A percentile compares a stretch with the other conserved stretches of the same genome.
Conservation (phyloP, 1,284 basidiomycete genomes). For the Ustanciosporium gigantosporum region DNA sequence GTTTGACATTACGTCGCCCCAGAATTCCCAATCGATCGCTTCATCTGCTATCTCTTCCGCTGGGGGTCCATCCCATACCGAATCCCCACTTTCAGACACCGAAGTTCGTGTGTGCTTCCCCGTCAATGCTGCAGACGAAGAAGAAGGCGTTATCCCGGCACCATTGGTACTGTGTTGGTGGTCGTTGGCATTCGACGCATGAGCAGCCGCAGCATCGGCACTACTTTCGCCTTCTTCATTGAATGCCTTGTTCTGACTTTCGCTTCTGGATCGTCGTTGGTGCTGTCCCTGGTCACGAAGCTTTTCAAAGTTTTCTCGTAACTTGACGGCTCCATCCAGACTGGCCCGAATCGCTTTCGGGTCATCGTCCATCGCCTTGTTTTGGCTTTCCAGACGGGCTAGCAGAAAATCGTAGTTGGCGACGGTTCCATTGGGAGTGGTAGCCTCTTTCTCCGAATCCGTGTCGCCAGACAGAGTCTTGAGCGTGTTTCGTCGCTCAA, state of each 20-base stretch:
- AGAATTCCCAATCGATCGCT: conserved; percentile 75
- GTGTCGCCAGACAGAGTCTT: conserved; percentile 1
- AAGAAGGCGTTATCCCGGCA: no score
- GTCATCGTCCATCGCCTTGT: conserved; percentile 46
- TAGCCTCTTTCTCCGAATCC: neutral
- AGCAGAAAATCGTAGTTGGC: conserved; percentile 52
- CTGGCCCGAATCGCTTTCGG: conserved; percentile 49
- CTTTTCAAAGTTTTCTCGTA: conserved; percentile 54
- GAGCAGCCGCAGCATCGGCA: no score
- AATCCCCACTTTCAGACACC: neutral
- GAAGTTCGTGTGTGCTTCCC: neutral
- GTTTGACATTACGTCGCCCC: conserved; percentile 85
- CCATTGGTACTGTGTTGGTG: no score
- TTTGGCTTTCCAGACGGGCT: conserved; percentile 45
- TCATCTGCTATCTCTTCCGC: conserved; percentile 29
- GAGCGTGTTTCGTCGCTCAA: conserved; percentile 23
- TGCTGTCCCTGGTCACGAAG: conserved; percentile 32
- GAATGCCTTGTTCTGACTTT: conserved; percentile 13
- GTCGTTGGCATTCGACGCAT: neutral
- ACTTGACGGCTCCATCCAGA: conserved; percentile 51
- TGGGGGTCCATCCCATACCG: conserved; percentile 16
- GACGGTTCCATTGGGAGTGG: neutral
- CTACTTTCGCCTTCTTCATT: neutral
- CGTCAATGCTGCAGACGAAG: neutral
- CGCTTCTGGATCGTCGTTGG: conserved; percentile 12